A percentile compares a stretch with the other conserved stretches of the same genome.
Evolutionary conservation across 1,284 basidiomycete genomes (phyloP).

Genomic region (Puccinia hordei): DNA sequence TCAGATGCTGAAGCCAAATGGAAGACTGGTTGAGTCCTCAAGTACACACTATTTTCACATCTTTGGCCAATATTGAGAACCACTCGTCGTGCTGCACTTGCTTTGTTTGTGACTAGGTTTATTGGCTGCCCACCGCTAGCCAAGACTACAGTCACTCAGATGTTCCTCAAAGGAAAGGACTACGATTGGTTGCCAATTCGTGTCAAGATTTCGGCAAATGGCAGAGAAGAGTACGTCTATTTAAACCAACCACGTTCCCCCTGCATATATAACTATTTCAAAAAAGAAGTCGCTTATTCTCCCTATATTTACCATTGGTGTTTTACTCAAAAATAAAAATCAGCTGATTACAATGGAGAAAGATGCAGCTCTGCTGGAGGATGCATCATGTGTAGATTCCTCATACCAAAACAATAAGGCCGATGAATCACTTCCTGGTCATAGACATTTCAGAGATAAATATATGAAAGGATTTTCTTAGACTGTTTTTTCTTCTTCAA

Average conservation of each 20-base stretch:
- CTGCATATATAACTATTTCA: not conserved
- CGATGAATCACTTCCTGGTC: conserved; percentile 5
- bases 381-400: not conserved
- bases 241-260: not conserved
- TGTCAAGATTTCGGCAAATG: conserved; percentile 93
- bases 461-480: conserved; percentile 42
- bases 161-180: conserved; percentile 73
- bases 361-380: conserved; percentile 63
- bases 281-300: not conserved
- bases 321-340: conserved; percentile 15
- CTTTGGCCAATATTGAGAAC: not conserved
- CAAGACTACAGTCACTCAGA: conserved; percentile 87
- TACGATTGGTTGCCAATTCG: conserved; percentile 84
- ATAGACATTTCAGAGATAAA: conserved; percentile 34
- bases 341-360: conserved; percentile 89
- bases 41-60: not conserved
- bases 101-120: conserved; percentile 52
- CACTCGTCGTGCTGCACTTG: not conserved
- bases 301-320: conserved; percentile 17
- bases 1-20: conserved; percentile 79
- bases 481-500: not conserved
- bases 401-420: not conserved
- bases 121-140: conserved; percentile 76
- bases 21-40: conserved; percentile 71
- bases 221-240: conserved; percentile 72